Base-by-base conservation (phyloP, 169 alveolate genomes). In the Eimeria acervulina region DNA sequence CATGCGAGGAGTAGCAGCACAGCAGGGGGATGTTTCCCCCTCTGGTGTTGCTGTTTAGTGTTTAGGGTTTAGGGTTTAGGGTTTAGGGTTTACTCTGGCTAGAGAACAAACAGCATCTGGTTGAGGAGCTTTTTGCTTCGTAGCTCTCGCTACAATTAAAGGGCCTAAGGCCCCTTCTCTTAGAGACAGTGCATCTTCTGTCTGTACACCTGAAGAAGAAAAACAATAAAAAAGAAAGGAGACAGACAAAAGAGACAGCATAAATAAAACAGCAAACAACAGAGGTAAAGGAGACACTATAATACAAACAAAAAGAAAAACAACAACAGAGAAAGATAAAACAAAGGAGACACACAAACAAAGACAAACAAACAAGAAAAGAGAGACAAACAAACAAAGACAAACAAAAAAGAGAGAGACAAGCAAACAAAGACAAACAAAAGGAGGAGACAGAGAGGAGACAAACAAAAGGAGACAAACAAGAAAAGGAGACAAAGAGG, bases 141-240 rank as follows among this genome's bases (percentile, higher is more conserved):
- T 94, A 15, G 96, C 96, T 17, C 96, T 87, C 2, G 96, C 95
- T 31, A 94, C 96, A 44, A 94, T 94, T n/a, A 94, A 70, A 1
- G 96, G 96, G 26, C 96, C 96, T 38, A 94, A 42, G 23, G 88
- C 63, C 31, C 96, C 96, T 44, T 84, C 78, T 23, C 96, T 87
- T 33, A 94, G 81, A 36, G 96, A 94, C 31, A 94, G 95, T 15
- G 96, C 96, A 38, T 94, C 96, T 33, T 94, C 96, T 26, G 96
- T 94, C 83, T 94, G 96, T 28, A 94, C 95, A 28, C 95, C 96
- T 94, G 94, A 59, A 38, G 2, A 26, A 12, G 12, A 28, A 19
- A 28, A 23, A 81, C 3, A 84, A 31, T 19, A 5, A 84, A 5
- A 84, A 26, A 61, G 17, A 74, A n/a, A 33, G 7, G 8, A 74